Evolutionary conservation across 2,329 filamentous ascomycete species (phyloP), one percentile per base, ranked within the genome.

Genomic region (Clarireedia monteithiana): DNA sequence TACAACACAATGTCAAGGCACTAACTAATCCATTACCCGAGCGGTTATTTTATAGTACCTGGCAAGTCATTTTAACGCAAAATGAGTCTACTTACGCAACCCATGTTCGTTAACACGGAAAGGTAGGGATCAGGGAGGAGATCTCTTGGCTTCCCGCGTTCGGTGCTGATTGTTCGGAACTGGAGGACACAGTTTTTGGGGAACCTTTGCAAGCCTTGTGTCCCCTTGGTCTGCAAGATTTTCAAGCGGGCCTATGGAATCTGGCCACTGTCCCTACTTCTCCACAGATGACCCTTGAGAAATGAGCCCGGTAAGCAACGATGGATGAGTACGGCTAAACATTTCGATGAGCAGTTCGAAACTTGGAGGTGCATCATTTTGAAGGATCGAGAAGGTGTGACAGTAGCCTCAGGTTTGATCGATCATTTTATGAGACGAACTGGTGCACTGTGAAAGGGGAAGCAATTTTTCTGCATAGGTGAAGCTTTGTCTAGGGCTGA

Each of bases 11-110:
- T 15, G 26, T 36, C 4, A 5, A 14, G 17, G 17, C 20, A 42
- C n/a, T 26, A 17, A 42, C n/a, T 26, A 17, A 10, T 54, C 10
- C 46, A 39, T 46, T 54, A 34, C n/a, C 34, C 44, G 34, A 54
- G 51, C 44, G 51, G 34, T 23, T 49, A 54, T 27, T 36, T 48
- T n/a, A 53, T 53, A 34, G 30, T 30, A 30, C 27, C 38, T 40
- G 14, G 14, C 15, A 42, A 42, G 17, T 42, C 17, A 42, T 42
- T 42, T 20, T n/a, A 42, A 14, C 39, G 39, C 17, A 42, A 42
- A 42, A 27, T 48, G 38, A 40, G 15, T 45, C 12, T 49, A 40
- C 27, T 24, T 38, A 10, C 24, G 27, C 26, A 20, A 27, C 40
- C 40, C 26, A 26, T 50, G 12, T 27, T 17, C 44, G 14, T 20